Conservation (phyloP, 2,329 filamentous ascomycete species). For the Cercospora sp. region DNA sequence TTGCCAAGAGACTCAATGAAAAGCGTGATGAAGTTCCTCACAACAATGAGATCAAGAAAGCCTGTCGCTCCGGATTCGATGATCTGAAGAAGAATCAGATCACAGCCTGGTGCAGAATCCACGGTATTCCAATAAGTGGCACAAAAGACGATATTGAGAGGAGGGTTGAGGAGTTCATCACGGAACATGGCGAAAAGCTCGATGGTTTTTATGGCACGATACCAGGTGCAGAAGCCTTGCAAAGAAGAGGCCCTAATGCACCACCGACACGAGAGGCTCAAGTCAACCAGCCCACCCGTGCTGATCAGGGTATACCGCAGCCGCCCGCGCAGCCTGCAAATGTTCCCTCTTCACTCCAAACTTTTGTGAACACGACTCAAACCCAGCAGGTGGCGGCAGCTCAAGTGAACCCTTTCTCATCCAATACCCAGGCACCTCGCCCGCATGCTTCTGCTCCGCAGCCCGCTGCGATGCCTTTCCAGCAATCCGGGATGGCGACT, state of each 20-base stretch:
- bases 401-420: neutral
- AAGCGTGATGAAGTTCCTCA: neutral
- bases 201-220: neutral
- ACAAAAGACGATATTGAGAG: conserved; percentile 6
- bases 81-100: neutral
- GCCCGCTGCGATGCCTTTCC: neutral
- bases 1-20: neutral
- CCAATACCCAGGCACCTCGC: neutral
- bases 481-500: neutral
- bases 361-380: neutral
- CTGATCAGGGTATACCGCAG: neutral
- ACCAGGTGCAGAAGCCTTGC: neutral
- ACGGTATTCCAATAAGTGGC: neutral
- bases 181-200: conserved; percentile 1
- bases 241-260: too few species aligned
- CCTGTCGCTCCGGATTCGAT: neutral
- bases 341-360: neutral
- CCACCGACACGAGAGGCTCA: neutral
- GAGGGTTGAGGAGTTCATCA: conserved; percentile 6
- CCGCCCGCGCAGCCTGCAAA: neutral
- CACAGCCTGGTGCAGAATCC: conserved; percentile 4
- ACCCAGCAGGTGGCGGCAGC: neutral
- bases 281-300: neutral
- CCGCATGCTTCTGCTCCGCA: neutral
- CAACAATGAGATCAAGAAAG: neutral